Evolutionary conservation across 768 basidiomycete genomes (phyloP), one percentile per base, ranked within the genome.

Genomic region (Pleurotus djamor): DNA sequence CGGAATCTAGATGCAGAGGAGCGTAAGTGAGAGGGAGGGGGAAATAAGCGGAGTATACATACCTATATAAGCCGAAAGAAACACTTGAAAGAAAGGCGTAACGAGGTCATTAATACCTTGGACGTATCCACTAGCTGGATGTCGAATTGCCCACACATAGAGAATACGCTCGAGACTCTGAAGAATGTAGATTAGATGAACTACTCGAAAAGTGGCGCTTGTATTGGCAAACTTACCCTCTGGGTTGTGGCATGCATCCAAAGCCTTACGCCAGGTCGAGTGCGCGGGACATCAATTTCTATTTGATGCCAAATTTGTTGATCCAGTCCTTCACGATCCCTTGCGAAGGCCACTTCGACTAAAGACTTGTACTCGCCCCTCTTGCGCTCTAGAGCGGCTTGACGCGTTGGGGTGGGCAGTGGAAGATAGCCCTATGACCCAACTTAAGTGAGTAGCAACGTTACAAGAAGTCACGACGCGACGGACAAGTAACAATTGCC

Each of bases 271-370:
- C 96, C 95, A 14, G 97, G 96, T 52, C 96, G 77, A 41, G 97
- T 99, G 56, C 97, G 81, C 9, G 97, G 97, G 5, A 98, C 96
- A 67, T 99, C 97, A 60, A 98, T 98, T 68, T 94, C 94, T 65
- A 98, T 98, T 73, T 99, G 97, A 74, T 98, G 97, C 97, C 97
- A 98, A 69, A 98, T 96, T 72, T 93, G 91, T 66, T 95, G 94
- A 72, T 99, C 96, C 34, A 96, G 81, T 0, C 91, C 88, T 59
- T 91, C 88, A 34, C 85, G 83, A 59, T 94, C 94, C 41, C 92
- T 83, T 10, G 91, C 86, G 70, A 98, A 99, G 13, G 97, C 89
- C 14, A 95, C 79, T 64, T 92, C 85, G 6, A 96, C 96, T 61
- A 98, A 81, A 13, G 91, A 91, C 43, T 85, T 82, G 70, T 98